phyloP scores from a whole-genome alignment of 2,329 filamentous ascomycete species.

The Coccinonectria pachysandricola region DNA sequence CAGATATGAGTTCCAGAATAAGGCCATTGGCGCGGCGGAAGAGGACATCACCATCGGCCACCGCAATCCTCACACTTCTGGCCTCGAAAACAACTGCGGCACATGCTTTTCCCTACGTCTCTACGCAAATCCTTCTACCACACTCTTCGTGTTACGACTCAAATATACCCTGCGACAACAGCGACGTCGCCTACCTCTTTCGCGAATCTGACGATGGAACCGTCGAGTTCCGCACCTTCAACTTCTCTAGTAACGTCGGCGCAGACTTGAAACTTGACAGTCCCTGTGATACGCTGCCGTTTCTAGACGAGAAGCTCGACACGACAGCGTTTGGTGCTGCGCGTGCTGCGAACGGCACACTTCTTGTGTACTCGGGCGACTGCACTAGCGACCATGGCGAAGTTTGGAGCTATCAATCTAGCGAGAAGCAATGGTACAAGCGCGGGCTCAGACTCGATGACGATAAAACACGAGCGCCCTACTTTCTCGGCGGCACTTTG shows the following conservation, averaged over 20 bases:
- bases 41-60: constrained; percentile 3
- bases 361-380: constrained; percentile 65
- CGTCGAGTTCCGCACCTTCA: constrained; percentile 51
- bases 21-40: constrained; percentile 4
- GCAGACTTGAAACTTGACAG: constrained; percentile 36
- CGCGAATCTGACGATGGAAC: constrained; percentile 35
- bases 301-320: constrained; percentile 38
- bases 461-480: constrained; percentile 27
- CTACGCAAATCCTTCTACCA: constrained; percentile 59
- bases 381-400: constrained; percentile 48
- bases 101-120: constrained; percentile 60
- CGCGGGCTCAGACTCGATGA: constrained; percentile 11
- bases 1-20: constrained; percentile 1
- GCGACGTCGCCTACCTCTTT: constrained; percentile 60
- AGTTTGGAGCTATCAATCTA: constrained; percentile 54
- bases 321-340: constrained; percentile 56
- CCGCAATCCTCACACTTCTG: constrained; percentile 5
- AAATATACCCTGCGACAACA: constrained; percentile 23
- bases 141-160: constrained; percentile 30
- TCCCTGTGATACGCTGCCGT: constrained; percentile 50
- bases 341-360: constrained; percentile 55
- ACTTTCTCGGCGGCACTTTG: constrained; percentile 46
- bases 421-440: constrained; percentile 13
- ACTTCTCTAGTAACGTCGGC: constrained; percentile 49
- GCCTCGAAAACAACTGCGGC: constrained; percentile 20